Conservation (phyloP, 148 eudicot genomes). For the Cornus controversa region DNA sequence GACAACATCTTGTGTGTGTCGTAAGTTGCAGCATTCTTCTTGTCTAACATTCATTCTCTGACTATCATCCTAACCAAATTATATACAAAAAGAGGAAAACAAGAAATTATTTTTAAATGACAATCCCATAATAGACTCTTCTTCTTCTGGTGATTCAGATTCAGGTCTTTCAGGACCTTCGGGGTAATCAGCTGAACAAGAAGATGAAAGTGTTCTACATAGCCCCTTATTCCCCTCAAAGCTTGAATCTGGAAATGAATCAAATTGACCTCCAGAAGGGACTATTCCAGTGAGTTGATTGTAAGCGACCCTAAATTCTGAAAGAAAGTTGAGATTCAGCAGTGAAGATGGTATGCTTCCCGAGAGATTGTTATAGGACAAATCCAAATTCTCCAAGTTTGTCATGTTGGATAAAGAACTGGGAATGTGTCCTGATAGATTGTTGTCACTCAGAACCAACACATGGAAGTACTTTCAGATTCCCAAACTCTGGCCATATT, state of each 20-base stretch:
- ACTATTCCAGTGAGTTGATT: conserved; percentile 25
- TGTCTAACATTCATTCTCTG: no score
- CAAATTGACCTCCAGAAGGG: conserved; percentile 24
- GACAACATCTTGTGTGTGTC: no score
- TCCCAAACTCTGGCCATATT: conserved; percentile 40
- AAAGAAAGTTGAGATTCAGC: conserved; percentile 19
- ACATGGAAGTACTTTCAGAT: conserved; percentile 23
- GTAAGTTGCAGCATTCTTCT: no score
- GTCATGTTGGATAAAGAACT: conserved; percentile 23
- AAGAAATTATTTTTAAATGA: background rate
- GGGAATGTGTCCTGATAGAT: conserved; percentile 31
- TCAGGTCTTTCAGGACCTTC: background rate
- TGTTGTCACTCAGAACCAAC: conserved; percentile 28
- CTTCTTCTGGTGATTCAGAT: background rate
- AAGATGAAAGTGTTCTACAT: background rate
- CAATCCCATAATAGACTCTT: background rate
- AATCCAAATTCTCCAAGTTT: conserved; percentile 28
- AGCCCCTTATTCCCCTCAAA: conserved; percentile 23
- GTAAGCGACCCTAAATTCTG: conserved; percentile 26
- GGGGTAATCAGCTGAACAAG: background rate
- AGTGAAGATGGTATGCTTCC: conserved; percentile 31
- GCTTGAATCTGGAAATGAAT: conserved; percentile 24
- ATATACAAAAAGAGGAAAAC: no score
- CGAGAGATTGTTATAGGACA: conserved; percentile 28
- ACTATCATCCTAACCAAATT: no score